phyloP scores from a whole-genome alignment of 176 grass and related monocot genomes.

The Phyllostachys edulis region DNA sequence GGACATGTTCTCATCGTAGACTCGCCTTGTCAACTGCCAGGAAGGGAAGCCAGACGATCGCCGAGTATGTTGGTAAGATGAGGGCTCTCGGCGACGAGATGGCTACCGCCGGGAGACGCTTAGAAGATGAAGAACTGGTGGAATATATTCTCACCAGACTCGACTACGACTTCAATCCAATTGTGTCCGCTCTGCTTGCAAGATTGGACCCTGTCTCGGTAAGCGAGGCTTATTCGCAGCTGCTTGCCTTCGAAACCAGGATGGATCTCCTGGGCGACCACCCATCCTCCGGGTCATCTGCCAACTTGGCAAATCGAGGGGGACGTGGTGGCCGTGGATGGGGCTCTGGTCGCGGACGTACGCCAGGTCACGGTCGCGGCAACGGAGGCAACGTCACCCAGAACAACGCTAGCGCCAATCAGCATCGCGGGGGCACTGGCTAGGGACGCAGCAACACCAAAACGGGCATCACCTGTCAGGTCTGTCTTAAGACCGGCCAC shows the following conservation, averaged over 20 bases:
- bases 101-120: not conserved
- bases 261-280: too few relatives aligned
- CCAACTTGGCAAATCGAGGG: too few relatives aligned
- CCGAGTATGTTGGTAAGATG: not conserved
- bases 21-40: not conserved
- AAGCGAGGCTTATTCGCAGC: not conserved
- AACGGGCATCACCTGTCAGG: not conserved
- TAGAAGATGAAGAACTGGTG: not conserved
- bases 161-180: not conserved
- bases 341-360: too few relatives aligned
- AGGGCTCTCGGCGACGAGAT: not conserved
- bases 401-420: too few relatives aligned
- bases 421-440: too few relatives aligned
- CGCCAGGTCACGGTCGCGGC: too few relatives aligned
- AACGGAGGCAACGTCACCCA: too few relatives aligned
- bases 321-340: too few relatives aligned
- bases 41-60: not conserved
- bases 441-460: not conserved
- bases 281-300: too few relatives aligned
- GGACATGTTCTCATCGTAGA: not conserved
- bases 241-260: not conserved
- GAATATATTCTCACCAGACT: not conserved
- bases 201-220: rapidly evolving
- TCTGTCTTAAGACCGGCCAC: rapidly evolving
- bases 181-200: not conserved